Evolutionary conservation across 2,329 filamentous ascomycete genomes (phyloP).

Genomic region (Alternaria infectoria): DNA sequence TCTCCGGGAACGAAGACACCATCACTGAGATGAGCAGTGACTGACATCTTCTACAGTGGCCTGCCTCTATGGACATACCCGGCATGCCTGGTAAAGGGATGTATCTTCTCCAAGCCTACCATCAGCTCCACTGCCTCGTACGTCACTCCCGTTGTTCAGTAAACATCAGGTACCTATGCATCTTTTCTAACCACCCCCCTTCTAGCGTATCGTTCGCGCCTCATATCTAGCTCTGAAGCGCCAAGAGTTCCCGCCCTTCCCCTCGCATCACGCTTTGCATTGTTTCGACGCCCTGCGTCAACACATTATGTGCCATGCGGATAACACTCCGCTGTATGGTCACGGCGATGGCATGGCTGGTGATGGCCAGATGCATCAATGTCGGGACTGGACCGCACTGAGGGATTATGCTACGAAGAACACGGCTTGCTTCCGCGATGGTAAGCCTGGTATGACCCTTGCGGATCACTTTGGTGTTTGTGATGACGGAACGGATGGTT

Average conservation of each 20-base stretch:
- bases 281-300: conserved; percentile 24
- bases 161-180: background rate
- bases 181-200: background rate
- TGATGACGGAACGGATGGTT: conserved; percentile 11
- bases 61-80: conserved; percentile 4
- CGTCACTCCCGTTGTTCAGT: background rate
- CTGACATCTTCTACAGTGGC: conserved; percentile 1
- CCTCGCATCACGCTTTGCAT: conserved; percentile 11
- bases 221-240: conserved; percentile 1
- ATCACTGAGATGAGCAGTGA: background rate
- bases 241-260: conserved; percentile 7
- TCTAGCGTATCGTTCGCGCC: conserved; percentile 8
- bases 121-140: conserved; percentile 26
- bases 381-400: conserved; percentile 19
- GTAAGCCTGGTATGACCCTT: conserved; percentile 6
- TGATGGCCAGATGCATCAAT: conserved; percentile 21
- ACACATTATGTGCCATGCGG: conserved; percentile 26
- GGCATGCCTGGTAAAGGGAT: conserved; percentile 10
- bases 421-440: conserved; percentile 36
- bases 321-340: conserved; percentile 24
- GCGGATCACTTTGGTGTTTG: conserved; percentile 8
- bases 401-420: conserved; percentile 25
- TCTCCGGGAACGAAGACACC: background rate
- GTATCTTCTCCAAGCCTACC: conserved; percentile 26
- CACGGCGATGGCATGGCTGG: conserved; percentile 19